These are phyloP conservation scores for Solanum chacoense DNA, from an alignment of 305 asterid genomes.

Conservation along the genomic window DNA sequence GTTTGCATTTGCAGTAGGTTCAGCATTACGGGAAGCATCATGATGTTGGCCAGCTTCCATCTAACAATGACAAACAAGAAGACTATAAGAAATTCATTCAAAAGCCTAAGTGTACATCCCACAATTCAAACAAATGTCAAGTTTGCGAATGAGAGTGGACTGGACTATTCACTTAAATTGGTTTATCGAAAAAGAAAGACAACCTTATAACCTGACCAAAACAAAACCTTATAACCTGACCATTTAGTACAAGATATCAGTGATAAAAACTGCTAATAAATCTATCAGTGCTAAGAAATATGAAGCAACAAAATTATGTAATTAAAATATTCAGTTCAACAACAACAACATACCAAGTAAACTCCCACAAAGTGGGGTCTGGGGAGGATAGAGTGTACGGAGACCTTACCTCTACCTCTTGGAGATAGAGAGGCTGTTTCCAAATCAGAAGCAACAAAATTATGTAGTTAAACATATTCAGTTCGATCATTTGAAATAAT, in stretches of 20 bases:
- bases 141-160: not conserved
- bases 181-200: not conserved
- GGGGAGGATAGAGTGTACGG: not conserved
- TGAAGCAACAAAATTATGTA: not conserved
- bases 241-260: not conserved
- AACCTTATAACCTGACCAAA: not conserved
- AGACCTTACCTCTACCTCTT: not conserved
- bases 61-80: slow-evolving; percentile 20
- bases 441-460: not conserved
- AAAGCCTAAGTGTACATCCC: not conserved
- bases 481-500: not conserved
- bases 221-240: not conserved
- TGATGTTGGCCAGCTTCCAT: slow-evolving; percentile 51
- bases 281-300: not conserved
- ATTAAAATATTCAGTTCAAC: not conserved
- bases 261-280: not conserved
- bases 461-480: not conserved
- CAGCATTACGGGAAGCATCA: slow-evolving; percentile 17
- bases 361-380: not conserved
- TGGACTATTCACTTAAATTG: not conserved
- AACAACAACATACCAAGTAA: not conserved
- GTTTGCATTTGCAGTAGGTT: slow-evolving; percentile 16
- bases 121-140: not conserved
- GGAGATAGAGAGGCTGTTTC: not conserved
- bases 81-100: slow-evolving; percentile 8